Percentiles rank a stretch among this genome's conserved stretches.
These are phyloP conservation scores for Durusdinium trenchii DNA, from an alignment of 73 alveolate genomes.

Conservation along the genomic window DNA sequence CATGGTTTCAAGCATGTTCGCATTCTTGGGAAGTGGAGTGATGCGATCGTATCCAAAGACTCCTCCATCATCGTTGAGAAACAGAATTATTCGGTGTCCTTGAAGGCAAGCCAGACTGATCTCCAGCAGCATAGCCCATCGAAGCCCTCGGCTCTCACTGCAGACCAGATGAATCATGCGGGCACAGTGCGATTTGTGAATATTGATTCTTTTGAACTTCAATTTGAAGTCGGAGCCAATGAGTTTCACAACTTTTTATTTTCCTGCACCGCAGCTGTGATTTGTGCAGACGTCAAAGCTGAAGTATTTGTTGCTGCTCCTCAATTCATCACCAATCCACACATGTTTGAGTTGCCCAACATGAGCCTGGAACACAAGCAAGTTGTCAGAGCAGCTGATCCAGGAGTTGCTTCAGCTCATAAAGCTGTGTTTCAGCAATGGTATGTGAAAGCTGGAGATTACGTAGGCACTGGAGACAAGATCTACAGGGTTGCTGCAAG, in stretches of 20 bases:
- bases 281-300: background rate
- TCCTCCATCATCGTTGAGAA: background rate
- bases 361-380: background rate
- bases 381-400: background rate
- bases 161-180: slow-evolving; percentile 8
- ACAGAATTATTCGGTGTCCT: background rate
- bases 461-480: slow-evolving; percentile 10
- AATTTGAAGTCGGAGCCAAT: slow-evolving; percentile 19
- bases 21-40: slow-evolving; percentile 21
- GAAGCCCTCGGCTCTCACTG: background rate
- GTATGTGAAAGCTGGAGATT: slow-evolving; percentile 10
- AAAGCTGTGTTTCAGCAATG: slow-evolving; percentile 7
- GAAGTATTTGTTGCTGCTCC: background rate
- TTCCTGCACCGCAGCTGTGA: slow-evolving; percentile 1
- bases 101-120: slow-evolving; percentile 1
- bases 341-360: background rate
- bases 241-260: slow-evolving; percentile 22
- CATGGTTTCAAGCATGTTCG: background rate
- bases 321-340: slow-evolving; percentile 36
- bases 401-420: no score
- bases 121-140: background rate
- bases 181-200: slow-evolving; percentile 18
- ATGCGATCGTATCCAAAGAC: slow-evolving; percentile 29
- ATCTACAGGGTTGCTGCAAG: background rate
- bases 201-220: slow-evolving; percentile 25